Conservation (phyloP, 1,284 basidiomycete species). For the Cryptococcus hybrid region DNA sequence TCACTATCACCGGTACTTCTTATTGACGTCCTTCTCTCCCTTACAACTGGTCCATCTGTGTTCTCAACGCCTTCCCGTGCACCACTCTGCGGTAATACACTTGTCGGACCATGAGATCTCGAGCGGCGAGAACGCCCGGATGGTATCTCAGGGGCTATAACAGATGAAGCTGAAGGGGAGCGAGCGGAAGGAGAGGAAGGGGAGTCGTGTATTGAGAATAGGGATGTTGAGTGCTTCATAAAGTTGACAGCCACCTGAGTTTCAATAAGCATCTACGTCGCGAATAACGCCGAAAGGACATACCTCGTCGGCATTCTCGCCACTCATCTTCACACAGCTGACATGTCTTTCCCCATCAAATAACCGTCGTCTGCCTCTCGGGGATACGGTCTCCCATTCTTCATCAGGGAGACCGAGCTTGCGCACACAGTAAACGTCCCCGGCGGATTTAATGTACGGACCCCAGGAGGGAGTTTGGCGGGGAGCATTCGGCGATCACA, state of each 20-base stretch:
- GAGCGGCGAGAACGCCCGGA: too few species aligned
- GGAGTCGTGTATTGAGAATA: slow-evolving; percentile 76
- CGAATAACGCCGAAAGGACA: slow-evolving; percentile 10
- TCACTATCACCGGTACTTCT: too few species aligned
- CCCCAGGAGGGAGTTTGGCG: slow-evolving; percentile 73
- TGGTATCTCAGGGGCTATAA: background rate
- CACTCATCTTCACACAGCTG: slow-evolving; percentile 74
- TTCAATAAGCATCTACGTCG: background rate
- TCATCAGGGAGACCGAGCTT: slow-evolving; percentile 64
- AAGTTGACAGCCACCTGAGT: slow-evolving; percentile 58
- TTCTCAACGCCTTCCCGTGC: too few species aligned
- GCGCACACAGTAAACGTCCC: slow-evolving; percentile 71
- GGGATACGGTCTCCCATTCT: slow-evolving; percentile 37
- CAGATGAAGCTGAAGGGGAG: background rate
- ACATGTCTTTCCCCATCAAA: slow-evolving; percentile 59
- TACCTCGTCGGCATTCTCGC: slow-evolving; percentile 75
- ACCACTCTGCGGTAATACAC: too few species aligned
- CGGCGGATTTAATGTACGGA: slow-evolving; percentile 45
- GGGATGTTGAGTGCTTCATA: slow-evolving; percentile 70
- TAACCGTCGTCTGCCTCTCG: slow-evolving; percentile 22
- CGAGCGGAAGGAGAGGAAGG: slow-evolving; percentile 28
- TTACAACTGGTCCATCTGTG: too few species aligned
- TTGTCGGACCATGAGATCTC: too few species aligned
- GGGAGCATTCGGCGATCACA: slow-evolving; percentile 78
- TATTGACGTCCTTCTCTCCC: too few species aligned